Conservation (phyloP, 192 early-diverging fungal species). For the Rhizophagus sp. region DNA sequence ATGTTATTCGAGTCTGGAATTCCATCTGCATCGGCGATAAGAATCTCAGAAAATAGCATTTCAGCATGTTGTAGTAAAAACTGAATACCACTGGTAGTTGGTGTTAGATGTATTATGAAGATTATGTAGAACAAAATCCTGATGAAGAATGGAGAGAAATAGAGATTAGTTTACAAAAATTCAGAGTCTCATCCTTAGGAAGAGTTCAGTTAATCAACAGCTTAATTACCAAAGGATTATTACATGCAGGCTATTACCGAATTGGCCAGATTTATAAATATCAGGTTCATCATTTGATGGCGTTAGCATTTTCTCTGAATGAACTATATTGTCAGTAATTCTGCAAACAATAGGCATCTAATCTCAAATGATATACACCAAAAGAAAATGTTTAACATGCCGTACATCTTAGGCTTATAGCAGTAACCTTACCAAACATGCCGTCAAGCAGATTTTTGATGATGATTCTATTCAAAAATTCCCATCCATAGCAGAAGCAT, state of each 20-base stretch:
- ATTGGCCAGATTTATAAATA: not conserved
- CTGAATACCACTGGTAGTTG: not conserved
- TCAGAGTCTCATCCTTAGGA: not conserved
- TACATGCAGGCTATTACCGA: constrained; percentile 16
- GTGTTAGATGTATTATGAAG: constrained; percentile 21
- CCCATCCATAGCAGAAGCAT: too few species aligned
- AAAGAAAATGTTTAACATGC: too few species aligned
- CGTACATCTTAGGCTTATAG: too few species aligned
- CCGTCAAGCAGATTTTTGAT: too few species aligned
- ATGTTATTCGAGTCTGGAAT: constrained; percentile 21
- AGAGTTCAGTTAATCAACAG: constrained; percentile 7
- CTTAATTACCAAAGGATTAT: not conserved
- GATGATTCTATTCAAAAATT: too few species aligned
- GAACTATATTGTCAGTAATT: too few species aligned
- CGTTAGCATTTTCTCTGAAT: not conserved
- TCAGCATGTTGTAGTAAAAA: constrained; percentile 18
- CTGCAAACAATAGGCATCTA: too few species aligned
- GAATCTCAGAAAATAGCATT: constrained; percentile 11
- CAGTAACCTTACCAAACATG: too few species aligned
- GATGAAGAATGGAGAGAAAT: not conserved
- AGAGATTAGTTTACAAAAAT: constrained; percentile 11
- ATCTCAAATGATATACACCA: too few species aligned
- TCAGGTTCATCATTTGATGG: constrained; percentile 8
- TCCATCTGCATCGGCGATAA: not conserved
- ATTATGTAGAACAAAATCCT: constrained; percentile 17